phyloP scores from a whole-genome alignment of 805 yeast species.

The Pichia scutulata region DNA sequence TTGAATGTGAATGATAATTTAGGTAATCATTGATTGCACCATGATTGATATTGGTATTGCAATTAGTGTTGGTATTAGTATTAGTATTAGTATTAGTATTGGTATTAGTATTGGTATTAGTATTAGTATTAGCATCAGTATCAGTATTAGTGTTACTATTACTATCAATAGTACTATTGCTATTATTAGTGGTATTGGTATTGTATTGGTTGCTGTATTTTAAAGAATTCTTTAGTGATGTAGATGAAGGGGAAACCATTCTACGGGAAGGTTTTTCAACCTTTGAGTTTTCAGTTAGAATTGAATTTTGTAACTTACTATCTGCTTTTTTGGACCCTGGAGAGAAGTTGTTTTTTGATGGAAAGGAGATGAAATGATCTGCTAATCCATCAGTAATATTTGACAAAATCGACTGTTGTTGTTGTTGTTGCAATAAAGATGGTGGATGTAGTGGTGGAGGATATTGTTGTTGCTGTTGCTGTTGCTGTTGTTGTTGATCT shows the following conservation, averaged over 20 bases:
- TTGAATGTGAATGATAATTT: background rate
- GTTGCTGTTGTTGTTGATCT: background rate
- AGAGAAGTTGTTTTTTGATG: background rate
- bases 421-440: background rate
- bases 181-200: background rate
- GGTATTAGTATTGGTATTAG: too few species aligned
- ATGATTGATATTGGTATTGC: background rate
- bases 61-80: background rate
- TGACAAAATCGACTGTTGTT: background rate
- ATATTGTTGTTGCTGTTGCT: background rate
- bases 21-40: background rate
- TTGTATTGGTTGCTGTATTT: too few species aligned
- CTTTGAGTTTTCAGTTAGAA: background rate
- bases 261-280: background rate
- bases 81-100: too few species aligned
- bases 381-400: background rate
- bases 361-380: background rate
- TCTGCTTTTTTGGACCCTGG: background rate
- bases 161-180: too few species aligned
- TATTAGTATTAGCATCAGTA: too few species aligned
- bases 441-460: background rate
- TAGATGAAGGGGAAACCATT: background rate
- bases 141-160: too few species aligned
- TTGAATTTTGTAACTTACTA: background rate
- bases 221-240: background rate